Evolutionary conservation across 1,139 yeast species (phyloP), one percentile per base, ranked within the genome.

Genomic region (Hansenula anomala): DNA sequence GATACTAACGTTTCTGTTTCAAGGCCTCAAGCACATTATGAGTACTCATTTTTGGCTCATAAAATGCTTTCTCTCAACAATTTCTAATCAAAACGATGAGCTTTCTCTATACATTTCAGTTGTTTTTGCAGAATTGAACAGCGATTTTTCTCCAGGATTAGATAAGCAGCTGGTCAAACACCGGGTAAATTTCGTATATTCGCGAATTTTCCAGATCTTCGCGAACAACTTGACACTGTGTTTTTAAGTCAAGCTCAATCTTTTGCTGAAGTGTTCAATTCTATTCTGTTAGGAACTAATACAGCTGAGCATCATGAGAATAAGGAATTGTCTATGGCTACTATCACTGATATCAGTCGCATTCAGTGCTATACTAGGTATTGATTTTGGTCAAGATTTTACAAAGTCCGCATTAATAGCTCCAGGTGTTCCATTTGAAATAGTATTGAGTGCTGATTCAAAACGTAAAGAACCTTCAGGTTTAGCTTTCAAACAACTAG

Each of bases 371-470:
- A 75, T 92, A 15, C 65, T 92, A 36, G 97, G 97, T 22, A 69
- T 92, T 34, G 99, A 92, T 60, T 82, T 75, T 56, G 98, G 99
- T 39, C 84, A 86, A 43, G 95, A 89, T 56, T 85, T 72, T 67
- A 78, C 92, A 28, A 92, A 94, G 59, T 88, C 96, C 2, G 87
- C 84, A 36, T 68, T 92, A 38, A 83, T 94, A 35, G 96, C 97
- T 0, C 97, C 97, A 0, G 88, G 90, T 10, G 78, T 89, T 24
- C 84, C 90, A 16, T 81, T 89, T 58, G 98, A 92, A 55, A 74
- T 92, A 36, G 83, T 92, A 12, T 66, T 92, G 44, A 87, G 97
- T 5, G 83, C 87, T 30, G 97, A 92, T 55, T 86, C 96, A 8
- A 88, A 89, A 60, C 73, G 98, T 43, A 92, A 92, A 59, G 97